Percentiles rank a stretch among this genome's conserved stretches.
Evolutionary conservation across 805 yeast genomes (phyloP).

Genomic region (Suhomyces prunicola): DNA sequence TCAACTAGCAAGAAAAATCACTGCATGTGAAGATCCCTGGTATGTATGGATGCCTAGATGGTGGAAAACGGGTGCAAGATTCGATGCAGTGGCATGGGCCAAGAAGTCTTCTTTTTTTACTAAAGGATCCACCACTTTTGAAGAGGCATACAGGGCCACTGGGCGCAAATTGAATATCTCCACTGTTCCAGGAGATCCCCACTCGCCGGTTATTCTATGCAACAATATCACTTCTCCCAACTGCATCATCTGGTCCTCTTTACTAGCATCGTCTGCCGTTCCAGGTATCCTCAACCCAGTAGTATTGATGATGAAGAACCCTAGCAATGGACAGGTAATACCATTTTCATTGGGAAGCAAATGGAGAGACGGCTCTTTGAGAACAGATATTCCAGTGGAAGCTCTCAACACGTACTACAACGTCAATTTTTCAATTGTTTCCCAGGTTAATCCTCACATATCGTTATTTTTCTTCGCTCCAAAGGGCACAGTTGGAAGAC

Average conservation of each 20-base stretch:
- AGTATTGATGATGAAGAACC: slow-evolving; percentile 65
- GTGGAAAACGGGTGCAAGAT: slow-evolving; percentile 75
- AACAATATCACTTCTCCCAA: slow-evolving; percentile 75
- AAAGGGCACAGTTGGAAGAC: slow-evolving; percentile 76
- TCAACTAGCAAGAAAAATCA: slow-evolving; percentile 56
- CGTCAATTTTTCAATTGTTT: slow-evolving; percentile 70
- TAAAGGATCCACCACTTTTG: slow-evolving; percentile 65
- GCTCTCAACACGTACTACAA: slow-evolving; percentile 72
- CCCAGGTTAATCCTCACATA: slow-evolving; percentile 83
- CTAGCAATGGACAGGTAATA: slow-evolving; percentile 36
- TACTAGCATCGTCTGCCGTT: slow-evolving; percentile 77
- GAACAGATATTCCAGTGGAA: slow-evolving; percentile 77
- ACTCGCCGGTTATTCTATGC: slow-evolving; percentile 75
- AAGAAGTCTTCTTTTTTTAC: slow-evolving; percentile 66
- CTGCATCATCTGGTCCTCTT: slow-evolving; percentile 77
- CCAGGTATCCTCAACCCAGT: slow-evolving; percentile 82
- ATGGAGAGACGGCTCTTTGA: slow-evolving; percentile 76
- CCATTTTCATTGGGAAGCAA: slow-evolving; percentile 74
- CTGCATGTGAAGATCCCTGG: slow-evolving; percentile 67
- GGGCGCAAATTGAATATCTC: slow-evolving; percentile 71
- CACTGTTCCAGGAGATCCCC: slow-evolving; percentile 79
- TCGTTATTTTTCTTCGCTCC: slow-evolving; percentile 74
- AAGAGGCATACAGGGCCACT: slow-evolving; percentile 64
- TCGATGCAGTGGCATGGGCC: slow-evolving; percentile 76
- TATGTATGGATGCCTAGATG: slow-evolving; percentile 59